Evolutionary conservation across 2,329 filamentous ascomycete species (phyloP).

Genomic region (Cyanodermella asteris): DNA sequence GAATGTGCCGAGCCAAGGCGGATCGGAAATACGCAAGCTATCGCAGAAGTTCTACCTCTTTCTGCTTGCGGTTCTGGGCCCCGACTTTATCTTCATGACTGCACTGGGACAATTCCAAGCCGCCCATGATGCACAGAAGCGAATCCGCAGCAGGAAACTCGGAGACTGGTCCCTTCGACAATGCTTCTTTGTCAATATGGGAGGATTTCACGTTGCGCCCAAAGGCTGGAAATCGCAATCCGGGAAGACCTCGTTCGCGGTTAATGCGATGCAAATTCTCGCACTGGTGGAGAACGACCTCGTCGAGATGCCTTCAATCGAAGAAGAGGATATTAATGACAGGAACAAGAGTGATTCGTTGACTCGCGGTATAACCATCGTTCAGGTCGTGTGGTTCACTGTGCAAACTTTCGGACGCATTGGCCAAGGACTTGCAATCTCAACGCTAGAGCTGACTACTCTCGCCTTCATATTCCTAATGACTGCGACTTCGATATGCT

Average conservation of each 20-base stretch:
- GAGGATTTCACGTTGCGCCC: slow-evolving; percentile 8
- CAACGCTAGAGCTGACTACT: slow-evolving; percentile 5
- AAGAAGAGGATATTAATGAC: slow-evolving; percentile 5
- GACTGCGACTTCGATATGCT: slow-evolving; percentile 4
- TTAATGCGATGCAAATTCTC: slow-evolving; percentile 2
- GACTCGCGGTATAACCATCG: slow-evolving; percentile 3
- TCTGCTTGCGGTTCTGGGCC: slow-evolving; percentile 1
- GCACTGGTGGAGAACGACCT: slow-evolving; percentile 1
- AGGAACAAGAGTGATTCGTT: slow-evolving; percentile 6
- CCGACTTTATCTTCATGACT: slow-evolving; percentile 3
- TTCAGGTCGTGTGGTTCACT: slow-evolving; percentile 5
- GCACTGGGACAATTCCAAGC: slow-evolving; percentile 3
- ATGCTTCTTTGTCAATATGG: slow-evolving; percentile 11
- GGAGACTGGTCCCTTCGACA: slow-evolving; percentile 9
- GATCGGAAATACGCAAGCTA: background rate
- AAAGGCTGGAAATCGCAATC: slow-evolving; percentile 1
- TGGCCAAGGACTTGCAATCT: slow-evolving; percentile 2
- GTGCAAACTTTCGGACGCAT: slow-evolving; percentile 2
- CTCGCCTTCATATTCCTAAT: slow-evolving; percentile 5
- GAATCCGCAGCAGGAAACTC: slow-evolving; percentile 2
- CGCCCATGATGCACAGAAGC: slow-evolving; percentile 1
- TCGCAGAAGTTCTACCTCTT: slow-evolving; percentile 1
- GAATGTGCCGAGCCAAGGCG: slow-evolving; percentile 2
- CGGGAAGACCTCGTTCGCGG: slow-evolving; percentile 3
- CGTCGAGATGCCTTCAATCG: slow-evolving; percentile 1